Conservation (phyloP, 2,329 filamentous ascomycete species). For the Xylaria sp. region DNA sequence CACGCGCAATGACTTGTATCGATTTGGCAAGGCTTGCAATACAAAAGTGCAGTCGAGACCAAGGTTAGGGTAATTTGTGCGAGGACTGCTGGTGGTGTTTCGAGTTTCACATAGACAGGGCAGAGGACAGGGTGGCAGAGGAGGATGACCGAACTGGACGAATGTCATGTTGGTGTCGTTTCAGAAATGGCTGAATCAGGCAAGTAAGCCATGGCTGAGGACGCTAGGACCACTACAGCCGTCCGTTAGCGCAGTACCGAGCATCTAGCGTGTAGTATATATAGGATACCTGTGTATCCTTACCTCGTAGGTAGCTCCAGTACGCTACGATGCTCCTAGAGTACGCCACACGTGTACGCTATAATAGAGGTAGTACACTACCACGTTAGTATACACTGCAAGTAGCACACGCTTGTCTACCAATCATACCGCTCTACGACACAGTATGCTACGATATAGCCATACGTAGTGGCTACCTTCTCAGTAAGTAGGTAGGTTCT, state of each 20-base stretch:
- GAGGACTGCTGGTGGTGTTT: conserved; percentile 13
- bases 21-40: conserved; percentile 1
- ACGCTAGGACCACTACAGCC: conserved; percentile 26
- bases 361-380: background rate
- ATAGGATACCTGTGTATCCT: no score
- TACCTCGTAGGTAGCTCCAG: no score
- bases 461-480: background rate
- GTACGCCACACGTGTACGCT: no score
- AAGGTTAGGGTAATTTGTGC: conserved; percentile 5
- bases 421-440: no score
- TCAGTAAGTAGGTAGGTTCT: background rate
- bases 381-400: no score
- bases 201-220: conserved; percentile 27
- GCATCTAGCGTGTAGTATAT: background rate
- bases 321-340: no score
- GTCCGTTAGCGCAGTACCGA: conserved; percentile 4
- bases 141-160: conserved; percentile 32
- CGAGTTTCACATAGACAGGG: conserved; percentile 10
- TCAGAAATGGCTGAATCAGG: conserved; percentile 34
- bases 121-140: conserved; percentile 1
- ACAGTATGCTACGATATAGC: background rate
- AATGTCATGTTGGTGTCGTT: conserved; percentile 37
- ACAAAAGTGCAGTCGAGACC: background rate
- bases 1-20: background rate
- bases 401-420: no score